Evolutionary conservation across 805 yeast genomes (phyloP).

Genomic region (Tetrapisispora namnaoensis): DNA sequence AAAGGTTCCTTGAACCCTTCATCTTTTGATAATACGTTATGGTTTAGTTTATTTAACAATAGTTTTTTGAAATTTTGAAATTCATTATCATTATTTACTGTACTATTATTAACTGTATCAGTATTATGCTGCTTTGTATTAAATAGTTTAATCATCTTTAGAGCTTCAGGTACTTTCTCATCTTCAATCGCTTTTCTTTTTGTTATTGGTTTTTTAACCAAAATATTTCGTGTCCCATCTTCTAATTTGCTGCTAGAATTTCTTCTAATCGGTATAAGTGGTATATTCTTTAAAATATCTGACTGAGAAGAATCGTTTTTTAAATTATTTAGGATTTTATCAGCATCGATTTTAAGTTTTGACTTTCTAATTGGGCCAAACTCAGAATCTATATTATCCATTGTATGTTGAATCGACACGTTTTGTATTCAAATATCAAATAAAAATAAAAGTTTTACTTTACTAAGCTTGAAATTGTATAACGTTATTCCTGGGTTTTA

Average conservation of each 20-base stretch:
- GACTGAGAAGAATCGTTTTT: conserved; percentile 16
- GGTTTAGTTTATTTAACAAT: conserved; percentile 17
- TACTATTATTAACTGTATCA: not conserved
- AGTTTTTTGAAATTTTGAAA: conserved; percentile 13
- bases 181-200: not conserved
- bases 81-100: conserved; percentile 4
- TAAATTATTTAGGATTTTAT: conserved; percentile 19
- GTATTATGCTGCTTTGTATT: not conserved
- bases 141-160: conserved; percentile 2
- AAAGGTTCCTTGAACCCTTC: conserved; percentile 11
- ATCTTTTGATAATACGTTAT: conserved; percentile 12
- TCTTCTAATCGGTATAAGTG: conserved; percentile 13
- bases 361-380: conserved; percentile 24
- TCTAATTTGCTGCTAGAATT: not conserved
- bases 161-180: not conserved
- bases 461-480: too few species aligned
- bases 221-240: not conserved
- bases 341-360: conserved; percentile 12
- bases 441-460: too few species aligned
- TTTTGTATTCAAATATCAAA: too few species aligned
- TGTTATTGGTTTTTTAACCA: not conserved
- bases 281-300: conserved; percentile 7
- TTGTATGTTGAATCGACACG: not conserved
- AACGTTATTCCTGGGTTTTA: too few species aligned
- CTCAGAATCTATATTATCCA: conserved; percentile 17